Conservation (phyloP, 75 land plant species). For the Sequoia sempervirens region DNA sequence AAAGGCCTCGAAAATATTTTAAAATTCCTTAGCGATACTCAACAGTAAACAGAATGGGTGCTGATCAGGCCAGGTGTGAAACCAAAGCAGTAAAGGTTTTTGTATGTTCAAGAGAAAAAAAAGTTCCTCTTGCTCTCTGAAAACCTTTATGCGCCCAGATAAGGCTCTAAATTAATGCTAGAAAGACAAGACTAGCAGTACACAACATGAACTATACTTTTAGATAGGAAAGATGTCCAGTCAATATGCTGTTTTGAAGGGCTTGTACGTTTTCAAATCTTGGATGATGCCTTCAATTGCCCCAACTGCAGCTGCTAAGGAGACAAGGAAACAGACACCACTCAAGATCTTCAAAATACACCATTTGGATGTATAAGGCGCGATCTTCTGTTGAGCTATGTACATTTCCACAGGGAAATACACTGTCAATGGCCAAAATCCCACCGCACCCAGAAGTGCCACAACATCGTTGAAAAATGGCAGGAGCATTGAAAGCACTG, state of each 20-base stretch:
- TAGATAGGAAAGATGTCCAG: background rate
- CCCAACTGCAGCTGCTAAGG: conserved; percentile 28
- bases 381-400: conserved; percentile 17
- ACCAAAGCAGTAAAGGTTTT: no score
- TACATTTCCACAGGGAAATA: conserved; percentile 40
- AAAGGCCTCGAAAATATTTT: no score
- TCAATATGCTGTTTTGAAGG: conserved; percentile 21
- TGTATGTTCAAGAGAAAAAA: no score
- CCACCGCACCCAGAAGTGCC: conserved; percentile 35
- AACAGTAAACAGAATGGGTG: no score
- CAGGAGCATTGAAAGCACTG: conserved; percentile 32
- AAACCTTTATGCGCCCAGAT: no score
- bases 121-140: no score
- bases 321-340: conserved; percentile 19
- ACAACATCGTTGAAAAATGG: conserved; percentile 42
- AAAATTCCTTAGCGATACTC: no score
- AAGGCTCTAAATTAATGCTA: no score
- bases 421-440: conserved; percentile 42
- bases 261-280: conserved; percentile 23
- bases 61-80: no score
- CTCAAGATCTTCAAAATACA: conserved; percentile 18
- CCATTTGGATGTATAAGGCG: conserved; percentile 17
- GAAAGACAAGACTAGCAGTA: no score
- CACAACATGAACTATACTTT: no score
- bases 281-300: conserved; percentile 22